Conservation (phyloP, 768 basidiomycete species). For the Rubroboletus satanas region DNA sequence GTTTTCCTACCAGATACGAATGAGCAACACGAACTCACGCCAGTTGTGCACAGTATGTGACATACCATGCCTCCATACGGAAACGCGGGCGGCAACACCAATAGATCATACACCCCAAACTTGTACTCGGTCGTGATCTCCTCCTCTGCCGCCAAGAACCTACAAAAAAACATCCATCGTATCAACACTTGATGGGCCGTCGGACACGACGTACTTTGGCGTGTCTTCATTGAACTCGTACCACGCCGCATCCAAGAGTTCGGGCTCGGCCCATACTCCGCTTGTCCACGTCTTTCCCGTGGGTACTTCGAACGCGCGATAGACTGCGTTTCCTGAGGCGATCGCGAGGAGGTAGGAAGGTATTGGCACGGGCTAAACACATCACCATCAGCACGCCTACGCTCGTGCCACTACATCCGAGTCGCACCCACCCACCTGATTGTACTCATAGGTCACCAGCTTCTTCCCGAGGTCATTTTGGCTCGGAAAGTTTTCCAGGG, state of each 20-base stretch:
- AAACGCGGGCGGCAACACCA: slow-evolving; percentile 87
- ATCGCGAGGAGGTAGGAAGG: slow-evolving; percentile 89
- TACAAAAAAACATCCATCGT: slow-evolving; percentile 21
- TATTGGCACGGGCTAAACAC: slow-evolving; percentile 64
- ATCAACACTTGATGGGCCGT: neutral
- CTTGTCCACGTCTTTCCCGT: slow-evolving; percentile 71
- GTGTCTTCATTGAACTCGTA: slow-evolving; percentile 92
- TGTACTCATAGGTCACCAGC: slow-evolving; percentile 65
- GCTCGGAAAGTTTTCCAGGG: slow-evolving; percentile 61
- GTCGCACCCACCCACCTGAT: slow-evolving; percentile 51
- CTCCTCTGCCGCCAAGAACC: slow-evolving; percentile 72
- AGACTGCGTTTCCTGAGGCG: slow-evolving; percentile 78
- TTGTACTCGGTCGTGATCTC: slow-evolving; percentile 67
- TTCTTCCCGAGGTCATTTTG: slow-evolving; percentile 70
- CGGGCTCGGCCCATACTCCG: slow-evolving; percentile 90
- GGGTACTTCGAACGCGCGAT: slow-evolving; percentile 56
- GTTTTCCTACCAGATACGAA: slow-evolving; percentile 59
- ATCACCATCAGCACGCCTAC: neutral
- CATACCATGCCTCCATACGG: slow-evolving; percentile 87
- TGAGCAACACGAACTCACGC: neutral
- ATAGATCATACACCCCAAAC: slow-evolving; percentile 84
- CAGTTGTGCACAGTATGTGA: too few relatives aligned
- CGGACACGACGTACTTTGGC: slow-evolving; percentile 44
- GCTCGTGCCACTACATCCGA: neutral
- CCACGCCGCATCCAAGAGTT: slow-evolving; percentile 68